Evolutionary conservation across 306 rosid genomes (phyloP).

Genomic region (Malus fusca): DNA sequence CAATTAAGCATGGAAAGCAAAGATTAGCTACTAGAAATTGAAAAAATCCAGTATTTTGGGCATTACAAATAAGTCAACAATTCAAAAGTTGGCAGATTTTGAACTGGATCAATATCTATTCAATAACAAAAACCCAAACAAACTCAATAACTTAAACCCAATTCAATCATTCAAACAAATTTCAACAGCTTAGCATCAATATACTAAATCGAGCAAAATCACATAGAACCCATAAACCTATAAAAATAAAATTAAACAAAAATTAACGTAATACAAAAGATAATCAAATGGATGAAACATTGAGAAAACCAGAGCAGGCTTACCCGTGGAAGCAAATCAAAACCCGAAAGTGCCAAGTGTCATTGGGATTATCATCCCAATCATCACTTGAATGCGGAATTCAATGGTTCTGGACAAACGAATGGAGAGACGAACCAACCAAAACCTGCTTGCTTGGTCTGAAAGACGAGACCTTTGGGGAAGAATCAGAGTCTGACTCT

Average conservation of each 20-base stretch:
- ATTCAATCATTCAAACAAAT: neutral
- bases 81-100: neutral
- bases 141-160: neutral
- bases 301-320: neutral
- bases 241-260: neutral
- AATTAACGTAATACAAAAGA: neutral
- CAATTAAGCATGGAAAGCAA: neutral
- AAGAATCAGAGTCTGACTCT: no score
- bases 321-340: conserved; percentile 4
- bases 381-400: neutral
- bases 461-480: neutral
- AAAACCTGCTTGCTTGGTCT: neutral
- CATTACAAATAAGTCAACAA: neutral
- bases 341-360: neutral
- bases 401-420: neutral
- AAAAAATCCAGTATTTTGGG: neutral
- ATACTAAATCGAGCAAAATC: neutral
- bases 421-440: neutral
- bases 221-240: neutral
- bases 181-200: neutral
- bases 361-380: neutral
- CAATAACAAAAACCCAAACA: neutral
- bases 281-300: neutral
- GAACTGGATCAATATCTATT: neutral
- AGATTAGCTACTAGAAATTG: neutral